Conservation (phyloP, 2,329 filamentous ascomycete genomes). For the Pseudogymnoascus sp. region DNA sequence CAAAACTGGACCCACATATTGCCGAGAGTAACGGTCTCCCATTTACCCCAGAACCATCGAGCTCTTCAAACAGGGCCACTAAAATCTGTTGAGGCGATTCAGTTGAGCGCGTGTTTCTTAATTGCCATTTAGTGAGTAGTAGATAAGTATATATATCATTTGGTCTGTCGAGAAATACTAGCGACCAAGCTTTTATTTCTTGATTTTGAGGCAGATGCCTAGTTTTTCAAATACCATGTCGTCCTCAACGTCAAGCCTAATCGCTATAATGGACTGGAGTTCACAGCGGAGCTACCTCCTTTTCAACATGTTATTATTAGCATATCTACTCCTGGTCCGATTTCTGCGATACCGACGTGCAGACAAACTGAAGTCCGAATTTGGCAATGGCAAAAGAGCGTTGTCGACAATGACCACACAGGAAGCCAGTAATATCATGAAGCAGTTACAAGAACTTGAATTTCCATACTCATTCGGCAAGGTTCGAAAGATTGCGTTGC, state of each 20-base stretch:
- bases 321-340: slow-evolving; percentile 16
- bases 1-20: neutral
- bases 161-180: neutral
- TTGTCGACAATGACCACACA: slow-evolving; percentile 27
- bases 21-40: neutral
- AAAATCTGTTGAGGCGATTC: neutral
- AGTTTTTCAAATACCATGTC: neutral
- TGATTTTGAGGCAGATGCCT: neutral
- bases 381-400: slow-evolving; percentile 12
- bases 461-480: slow-evolving; percentile 27
- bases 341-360: slow-evolving; percentile 16
- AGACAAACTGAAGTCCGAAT: slow-evolving; percentile 14
- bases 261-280: neutral
- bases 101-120: neutral
- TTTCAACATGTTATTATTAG: slow-evolving; percentile 5
- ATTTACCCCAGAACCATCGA: neutral
- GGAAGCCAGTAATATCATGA: slow-evolving; percentile 25
- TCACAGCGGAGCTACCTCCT: neutral
- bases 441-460: slow-evolving; percentile 26
- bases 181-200: neutral
- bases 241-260: neutral
- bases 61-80: neutral
- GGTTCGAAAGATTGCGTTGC: slow-evolving; percentile 21
- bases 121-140: neutral
- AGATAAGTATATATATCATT: neutral